Evolutionary conservation across 2,329 filamentous ascomycete species (phyloP), one percentile per base, ranked within the genome.

Genomic region (Sphaerulina populicola): DNA sequence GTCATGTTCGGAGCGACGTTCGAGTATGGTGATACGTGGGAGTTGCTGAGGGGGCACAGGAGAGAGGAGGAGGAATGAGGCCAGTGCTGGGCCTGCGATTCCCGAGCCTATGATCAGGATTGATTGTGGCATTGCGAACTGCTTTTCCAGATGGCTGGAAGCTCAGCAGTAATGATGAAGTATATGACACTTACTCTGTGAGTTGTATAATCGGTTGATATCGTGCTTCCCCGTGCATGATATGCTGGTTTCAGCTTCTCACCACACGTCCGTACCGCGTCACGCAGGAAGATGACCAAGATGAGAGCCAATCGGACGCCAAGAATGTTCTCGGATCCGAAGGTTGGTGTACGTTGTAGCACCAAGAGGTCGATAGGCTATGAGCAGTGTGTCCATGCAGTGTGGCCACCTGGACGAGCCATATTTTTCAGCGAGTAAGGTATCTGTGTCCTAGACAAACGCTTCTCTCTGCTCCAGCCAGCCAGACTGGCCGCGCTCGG

Each of bases 101-200:
- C 62, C 59, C 15, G 53, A 56, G 47, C 64, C 64, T 6, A 60
- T 51, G 44, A 66, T 66, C 18, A 66, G 57, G 39, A 66, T 62
- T 27, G 53, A 54, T 18, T 31, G 55, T 27, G 48, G 37, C 21
- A 52, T 41, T 50, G 52, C 14, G 41, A 43, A 35, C 27, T 7
- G 8, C 9, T 29, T 11, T 12, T 38, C 6, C 4, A 39, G 37
- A 39, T 9, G 37, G 18, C 37, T 39, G 8, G n/a, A 15, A 21
- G 14, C 23, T 27, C 23, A 6, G 23, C 23, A 6, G 23, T 27
- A 18, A 7, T 27, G 2, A 27, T 27, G 23, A 27, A 27, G 23
- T 27, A 27, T 27, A 27, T 27, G 23, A 27, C 6, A 27, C 23
- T 27, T 27, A 27, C 23, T 27, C 4, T 27, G 23, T 27, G 23